Conservation (phyloP, 257 asterid genomes). For the Cordia subcordata region DNA sequence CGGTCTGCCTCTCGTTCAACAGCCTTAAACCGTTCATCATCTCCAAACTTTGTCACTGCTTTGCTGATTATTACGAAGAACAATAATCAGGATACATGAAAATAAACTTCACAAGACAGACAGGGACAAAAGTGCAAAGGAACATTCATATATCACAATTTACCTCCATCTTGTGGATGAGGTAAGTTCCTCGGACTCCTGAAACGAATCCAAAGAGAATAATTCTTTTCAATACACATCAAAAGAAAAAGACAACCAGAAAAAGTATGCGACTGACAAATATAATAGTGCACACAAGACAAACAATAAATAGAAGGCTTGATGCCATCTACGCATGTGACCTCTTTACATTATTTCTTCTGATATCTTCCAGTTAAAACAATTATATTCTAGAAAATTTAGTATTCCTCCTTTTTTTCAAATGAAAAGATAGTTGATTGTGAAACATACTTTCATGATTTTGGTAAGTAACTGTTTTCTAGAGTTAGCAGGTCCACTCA, state of each 20-base stretch:
- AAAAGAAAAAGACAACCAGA: not conserved
- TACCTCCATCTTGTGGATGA: conserved; percentile 96
- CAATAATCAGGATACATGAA: not conserved
- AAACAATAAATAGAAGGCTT: no score
- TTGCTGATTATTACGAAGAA: conserved; percentile 54
- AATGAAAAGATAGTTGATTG: no score
- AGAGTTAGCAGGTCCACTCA: no score
- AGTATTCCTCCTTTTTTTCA: not conserved
- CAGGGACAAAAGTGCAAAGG: not conserved
- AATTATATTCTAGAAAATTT: not conserved
- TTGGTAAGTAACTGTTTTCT: no score
- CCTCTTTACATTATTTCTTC: no score
- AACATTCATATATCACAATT: not conserved
- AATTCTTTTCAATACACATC: not conserved
- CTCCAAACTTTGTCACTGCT: conserved; percentile 85
- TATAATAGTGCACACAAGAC: not conserved
- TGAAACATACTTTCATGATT: no score
- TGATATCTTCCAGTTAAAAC: no score
- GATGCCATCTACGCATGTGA: no score
- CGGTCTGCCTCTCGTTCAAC: conserved; percentile 92
- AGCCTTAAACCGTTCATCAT: conserved; percentile 91
- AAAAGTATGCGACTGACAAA: not conserved
- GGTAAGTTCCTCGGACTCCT: conserved; percentile 92
- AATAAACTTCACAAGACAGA: not conserved
- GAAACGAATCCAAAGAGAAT: conserved; percentile 10